phyloP scores from a whole-genome alignment of 176 grass and related monocot genomes.

The Avena atlantica region DNA sequence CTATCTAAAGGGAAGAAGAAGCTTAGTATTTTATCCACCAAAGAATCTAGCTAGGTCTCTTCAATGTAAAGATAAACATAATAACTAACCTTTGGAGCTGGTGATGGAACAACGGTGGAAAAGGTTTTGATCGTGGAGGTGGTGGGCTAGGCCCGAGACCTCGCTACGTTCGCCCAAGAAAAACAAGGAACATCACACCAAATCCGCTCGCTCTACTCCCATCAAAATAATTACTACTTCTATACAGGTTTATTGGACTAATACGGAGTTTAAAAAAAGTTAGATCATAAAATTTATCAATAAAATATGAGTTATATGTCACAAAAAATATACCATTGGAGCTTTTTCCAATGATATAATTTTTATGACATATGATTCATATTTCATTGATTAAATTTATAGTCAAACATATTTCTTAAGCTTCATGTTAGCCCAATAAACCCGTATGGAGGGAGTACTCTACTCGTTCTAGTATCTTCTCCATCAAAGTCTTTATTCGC shows the following conservation, averaged over 20 bases:
- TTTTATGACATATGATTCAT: too few relatives aligned
- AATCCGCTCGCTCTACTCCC: constrained; percentile 8
- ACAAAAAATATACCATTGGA: too few relatives aligned
- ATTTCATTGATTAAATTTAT: too few relatives aligned
- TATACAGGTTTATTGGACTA: too few relatives aligned
- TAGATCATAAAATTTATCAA: too few relatives aligned
- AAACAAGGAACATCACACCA: constrained; percentile 27
- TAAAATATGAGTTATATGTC: too few relatives aligned
- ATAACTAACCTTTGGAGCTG: not conserved
- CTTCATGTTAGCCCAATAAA: too few relatives aligned
- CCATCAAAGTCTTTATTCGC: not conserved
- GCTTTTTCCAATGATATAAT: not conserved
- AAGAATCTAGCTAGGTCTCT: not conserved
- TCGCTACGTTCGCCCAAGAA: not conserved
- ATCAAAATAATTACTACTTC: too few relatives aligned
- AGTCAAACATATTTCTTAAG: too few relatives aligned
- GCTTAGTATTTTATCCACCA: not conserved
- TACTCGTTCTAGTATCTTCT: constrained; percentile 1
- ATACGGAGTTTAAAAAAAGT: too few relatives aligned
- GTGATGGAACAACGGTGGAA: not conserved
- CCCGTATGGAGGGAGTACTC: not conserved
- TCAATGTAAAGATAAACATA: too few relatives aligned
- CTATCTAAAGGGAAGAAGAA: not conserved
- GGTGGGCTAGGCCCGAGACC: not conserved
- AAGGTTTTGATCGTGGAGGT: not conserved